Base-by-base conservation (phyloP, 306 rosid species). In the Geum urbanum region DNA sequence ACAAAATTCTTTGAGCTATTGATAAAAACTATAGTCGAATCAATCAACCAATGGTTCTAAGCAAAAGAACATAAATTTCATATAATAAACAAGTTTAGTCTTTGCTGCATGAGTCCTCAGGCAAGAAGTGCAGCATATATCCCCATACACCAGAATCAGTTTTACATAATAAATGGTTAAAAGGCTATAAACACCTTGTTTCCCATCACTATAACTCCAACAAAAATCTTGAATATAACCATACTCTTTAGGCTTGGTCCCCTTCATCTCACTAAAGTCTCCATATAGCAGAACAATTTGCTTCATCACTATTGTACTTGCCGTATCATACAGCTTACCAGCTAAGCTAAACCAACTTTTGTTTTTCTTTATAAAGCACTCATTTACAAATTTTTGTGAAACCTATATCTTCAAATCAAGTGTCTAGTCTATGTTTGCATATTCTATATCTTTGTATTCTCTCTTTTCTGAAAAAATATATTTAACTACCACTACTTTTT, bases 261-360 rank as follows among this genome's bases (percentile, higher is more conserved):
- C 7, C 71, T 35, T 50, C 58, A 16, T 67, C 70, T 24, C 58
- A 52, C 62, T 39, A 68, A 5, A 53, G 51, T 18, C 16, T 63
- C 72, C 39, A 51, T 37, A 18, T 8, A 7, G 62, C 37, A 20
- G 32, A 2, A 54, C 20, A 52, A 10, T 52, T 65, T 52, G 10
- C 63, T 44, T 3, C 72, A 53, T 2, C 7, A 40, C 20, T 16
- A 50, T 53, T 13, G 41, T 40, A 51, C 40, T 69, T 52, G 20
- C 52, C 63, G 22, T 69, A 52, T 68, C 46, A 19, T 11, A 45
- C 27, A 13, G 46, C 50, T 53, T 43, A 45, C 51, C 41, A 44
- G 51, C 45, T 53, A 53, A 16, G 3, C 37, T 15, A 6, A 35
- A 14, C 16, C 11, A 5, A 59, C 45, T 59, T 27, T 22, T 35